Evolutionary conservation across 257 asterid genomes (phyloP).

Genomic region (Penstemon eatonii): DNA sequence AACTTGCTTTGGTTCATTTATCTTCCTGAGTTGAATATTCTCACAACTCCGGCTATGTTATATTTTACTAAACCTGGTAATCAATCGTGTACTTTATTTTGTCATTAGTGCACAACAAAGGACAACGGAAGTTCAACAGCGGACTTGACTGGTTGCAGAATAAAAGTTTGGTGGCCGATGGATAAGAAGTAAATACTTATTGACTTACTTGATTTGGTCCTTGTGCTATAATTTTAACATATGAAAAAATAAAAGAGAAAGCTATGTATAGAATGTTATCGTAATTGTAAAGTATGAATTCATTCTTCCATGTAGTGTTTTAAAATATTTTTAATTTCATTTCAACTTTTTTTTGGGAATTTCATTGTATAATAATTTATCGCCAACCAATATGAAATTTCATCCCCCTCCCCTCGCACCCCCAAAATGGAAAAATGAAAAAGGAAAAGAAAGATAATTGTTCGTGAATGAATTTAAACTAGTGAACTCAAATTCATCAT

Average conservation of each 20-base stretch:
- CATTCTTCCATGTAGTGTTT: constrained; percentile 18
- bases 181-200: constrained; percentile 73
- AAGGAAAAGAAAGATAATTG: not conserved
- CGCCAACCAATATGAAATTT: not conserved
- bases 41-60: constrained; percentile 14
- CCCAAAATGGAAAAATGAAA: not conserved
- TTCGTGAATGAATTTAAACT: not conserved
- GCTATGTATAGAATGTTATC: constrained; percentile 18
- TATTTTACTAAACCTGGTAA: constrained; percentile 11
- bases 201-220: constrained; percentile 25
- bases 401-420: not conserved
- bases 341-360: constrained; percentile 5
- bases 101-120: constrained; percentile 64
- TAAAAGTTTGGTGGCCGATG: constrained; percentile 99
- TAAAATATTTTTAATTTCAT: constrained; percentile 1
- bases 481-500: not conserved
- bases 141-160: constrained; percentile 80
- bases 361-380: not conserved
- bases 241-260: not conserved
- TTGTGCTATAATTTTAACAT: constrained; percentile 11
- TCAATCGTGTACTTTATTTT: constrained; percentile 18
- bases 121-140: constrained; percentile 45
- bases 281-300: constrained; percentile 12
- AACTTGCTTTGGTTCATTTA: not conserved
- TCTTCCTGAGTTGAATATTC: constrained; percentile 7